These are phyloP conservation scores for Dendrobium huoshanense DNA, from an alignment of 106 monocot genomes.

Conservation along the genomic window DNA sequence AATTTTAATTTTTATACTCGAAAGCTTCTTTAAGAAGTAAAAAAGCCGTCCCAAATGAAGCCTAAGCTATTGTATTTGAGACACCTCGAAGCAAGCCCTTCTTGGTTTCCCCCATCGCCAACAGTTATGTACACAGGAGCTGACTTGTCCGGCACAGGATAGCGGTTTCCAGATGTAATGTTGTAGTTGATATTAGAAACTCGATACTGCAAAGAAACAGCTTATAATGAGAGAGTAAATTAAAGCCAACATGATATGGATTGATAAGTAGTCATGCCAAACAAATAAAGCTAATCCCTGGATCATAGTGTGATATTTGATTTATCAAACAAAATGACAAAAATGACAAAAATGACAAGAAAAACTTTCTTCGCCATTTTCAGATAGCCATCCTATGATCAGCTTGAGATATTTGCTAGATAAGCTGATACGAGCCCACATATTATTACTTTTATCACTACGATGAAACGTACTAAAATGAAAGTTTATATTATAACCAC, in stretches of 20 bases:
- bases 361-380: no score
- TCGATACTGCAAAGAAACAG: slow-evolving; percentile 59
- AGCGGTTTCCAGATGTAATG: slow-evolving; percentile 60
- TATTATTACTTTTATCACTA: no score
- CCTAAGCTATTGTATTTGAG: neutral
- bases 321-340: neutral
- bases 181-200: slow-evolving; percentile 91
- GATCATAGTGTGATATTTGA: neutral
- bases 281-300: neutral
- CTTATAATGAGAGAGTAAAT: neutral
- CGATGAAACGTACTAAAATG: no score
- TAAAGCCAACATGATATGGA: neutral
- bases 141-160: slow-evolving; percentile 77
- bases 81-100: slow-evolving; percentile 89
- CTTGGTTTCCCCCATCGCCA: slow-evolving; percentile 98
- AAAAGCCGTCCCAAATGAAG: neutral
- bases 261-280: neutral
- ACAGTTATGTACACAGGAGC: slow-evolving; percentile 94
- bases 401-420: no score
- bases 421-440: no score
- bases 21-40: no score
- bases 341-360: no score
- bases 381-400: no score
- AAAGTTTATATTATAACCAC: no score
- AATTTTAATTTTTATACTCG: no score